These are phyloP conservation scores for Fagopyrum tataricum DNA, from an alignment of 148 eudicot genomes.

Conservation along the genomic window DNA sequence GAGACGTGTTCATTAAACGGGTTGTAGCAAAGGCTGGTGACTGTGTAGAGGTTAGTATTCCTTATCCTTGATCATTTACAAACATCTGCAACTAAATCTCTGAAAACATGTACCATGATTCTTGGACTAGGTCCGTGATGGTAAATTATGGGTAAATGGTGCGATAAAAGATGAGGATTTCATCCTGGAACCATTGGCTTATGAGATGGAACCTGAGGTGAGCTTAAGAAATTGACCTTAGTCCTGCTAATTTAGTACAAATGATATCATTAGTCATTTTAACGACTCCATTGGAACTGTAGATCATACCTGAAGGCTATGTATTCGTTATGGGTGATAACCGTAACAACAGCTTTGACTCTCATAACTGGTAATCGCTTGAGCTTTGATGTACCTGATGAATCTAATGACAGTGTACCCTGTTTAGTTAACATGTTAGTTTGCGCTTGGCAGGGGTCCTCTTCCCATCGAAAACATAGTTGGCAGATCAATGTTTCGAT, in stretches of 20 bases:
- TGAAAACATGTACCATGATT: background rate
- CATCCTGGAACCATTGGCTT: slow-evolving; percentile 73
- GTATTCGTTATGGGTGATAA: slow-evolving; percentile 96
- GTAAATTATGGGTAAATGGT: slow-evolving; percentile 64
- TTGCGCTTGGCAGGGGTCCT: slow-evolving; percentile 51
- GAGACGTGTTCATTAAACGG: slow-evolving; percentile 71
- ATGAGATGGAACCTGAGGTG: slow-evolving; percentile 82
- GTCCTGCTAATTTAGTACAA: background rate
- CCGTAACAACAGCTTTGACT: slow-evolving; percentile 87
- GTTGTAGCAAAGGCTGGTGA: slow-evolving; percentile 87
- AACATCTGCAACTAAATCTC: background rate
- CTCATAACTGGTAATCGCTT: slow-evolving; percentile 66
- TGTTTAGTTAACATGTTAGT: no score
- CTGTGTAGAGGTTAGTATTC: slow-evolving; percentile 57
- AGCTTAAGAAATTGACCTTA: background rate
- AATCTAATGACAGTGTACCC: background rate
- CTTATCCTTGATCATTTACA: background rate
- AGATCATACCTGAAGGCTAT: slow-evolving; percentile 84
- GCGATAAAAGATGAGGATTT: slow-evolving; percentile 63
- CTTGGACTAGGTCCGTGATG: slow-evolving; percentile 50
- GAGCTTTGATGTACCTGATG: background rate
- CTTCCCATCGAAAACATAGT: slow-evolving; percentile 55
- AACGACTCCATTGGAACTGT: background rate
- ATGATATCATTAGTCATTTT: background rate
- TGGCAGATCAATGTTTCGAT: slow-evolving; percentile 55